Base-by-base conservation (phyloP, 805 yeast species). In the Ogataea corticis region DNA sequence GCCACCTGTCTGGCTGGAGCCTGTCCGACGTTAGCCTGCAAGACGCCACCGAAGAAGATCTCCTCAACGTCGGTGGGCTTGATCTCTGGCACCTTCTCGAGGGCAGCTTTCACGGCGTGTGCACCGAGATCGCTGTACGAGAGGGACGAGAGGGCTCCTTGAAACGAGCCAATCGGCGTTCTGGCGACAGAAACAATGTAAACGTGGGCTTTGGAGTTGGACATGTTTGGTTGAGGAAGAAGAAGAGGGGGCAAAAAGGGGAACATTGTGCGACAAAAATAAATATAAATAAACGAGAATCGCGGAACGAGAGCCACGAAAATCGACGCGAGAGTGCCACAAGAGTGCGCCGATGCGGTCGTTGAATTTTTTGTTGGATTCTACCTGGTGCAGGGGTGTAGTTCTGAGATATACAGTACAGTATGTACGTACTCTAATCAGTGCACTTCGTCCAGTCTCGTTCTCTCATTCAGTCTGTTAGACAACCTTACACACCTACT, bases 1-100 rank as follows among this genome's bases (percentile, higher is more conserved):
- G 96, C 97, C 46, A 92, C 98, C 72, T 92, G 99, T 71, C 98
- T 85, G 29, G 99, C 99, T 35, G 99, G 98, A 48, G 92, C 90
- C 72, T 92, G 99, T 51, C 99, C 98, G 49, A 87, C 83, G 61
- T 88, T 88, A 52, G 97, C 98, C 62, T 87, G 87, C 61, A 89
- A 70, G 40, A 90, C 99, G 61, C 89, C 87, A 61, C 99, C 99
- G 66, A 90, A 90, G 61, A 86, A 77, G 63, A 92, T 82, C 69
- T 92, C 98, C 54, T 91, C 96, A 45, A 87, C 94, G 53, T 77
- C 82, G 34, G 77, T 76, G 38, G 95, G 82, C 57, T 85, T 76
- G 69, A 91, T 77, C 65, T 82, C 79, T 45, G 96, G 96, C 35
- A 87, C 91, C 60, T 86, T 84, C 45, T 72, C 89, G 51, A 91